Conservation (phyloP, 2,329 filamentous ascomycete genomes). For the Calonectria fujianensis region DNA sequence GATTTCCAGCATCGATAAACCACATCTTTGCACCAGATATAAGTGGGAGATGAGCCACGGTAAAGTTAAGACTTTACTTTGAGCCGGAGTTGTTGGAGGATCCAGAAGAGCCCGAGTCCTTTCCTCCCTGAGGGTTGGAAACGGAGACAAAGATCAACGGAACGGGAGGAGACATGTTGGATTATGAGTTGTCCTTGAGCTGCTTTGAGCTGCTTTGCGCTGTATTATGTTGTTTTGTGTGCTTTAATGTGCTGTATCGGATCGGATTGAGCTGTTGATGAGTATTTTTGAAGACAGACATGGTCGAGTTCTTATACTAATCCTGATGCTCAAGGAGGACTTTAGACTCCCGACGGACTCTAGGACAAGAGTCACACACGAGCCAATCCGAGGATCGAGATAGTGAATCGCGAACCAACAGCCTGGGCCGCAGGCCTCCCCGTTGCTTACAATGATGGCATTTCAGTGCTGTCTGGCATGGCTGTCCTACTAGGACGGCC, state of each 20-base stretch:
- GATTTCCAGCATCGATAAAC: not conserved
- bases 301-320: conserved; percentile 15
- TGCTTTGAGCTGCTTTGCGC: not conserved
- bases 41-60: not conserved
- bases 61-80: not conserved
- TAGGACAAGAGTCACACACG: not conserved
- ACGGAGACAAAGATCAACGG: conserved; percentile 30
- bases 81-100: conserved; percentile 4
- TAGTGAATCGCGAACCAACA: conserved; percentile 7
- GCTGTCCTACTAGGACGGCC: not conserved
- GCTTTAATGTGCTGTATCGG: not conserved
- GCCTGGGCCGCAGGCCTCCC: conserved; percentile 17
- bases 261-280: conserved; percentile 1
- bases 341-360: not conserved
- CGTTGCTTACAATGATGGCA: conserved; percentile 19
- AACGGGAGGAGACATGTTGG: conserved; percentile 28
- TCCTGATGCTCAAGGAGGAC: not conserved
- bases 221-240: not conserved
- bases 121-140: conserved; percentile 19
- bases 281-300: not conserved
- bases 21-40: not conserved
- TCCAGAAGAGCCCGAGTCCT: not conserved
- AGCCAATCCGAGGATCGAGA: not conserved
- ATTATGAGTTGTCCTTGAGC: not conserved
- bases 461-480: not conserved